Conservation (phyloP, 345 rosid species). For the Iberis pinnata region DNA sequence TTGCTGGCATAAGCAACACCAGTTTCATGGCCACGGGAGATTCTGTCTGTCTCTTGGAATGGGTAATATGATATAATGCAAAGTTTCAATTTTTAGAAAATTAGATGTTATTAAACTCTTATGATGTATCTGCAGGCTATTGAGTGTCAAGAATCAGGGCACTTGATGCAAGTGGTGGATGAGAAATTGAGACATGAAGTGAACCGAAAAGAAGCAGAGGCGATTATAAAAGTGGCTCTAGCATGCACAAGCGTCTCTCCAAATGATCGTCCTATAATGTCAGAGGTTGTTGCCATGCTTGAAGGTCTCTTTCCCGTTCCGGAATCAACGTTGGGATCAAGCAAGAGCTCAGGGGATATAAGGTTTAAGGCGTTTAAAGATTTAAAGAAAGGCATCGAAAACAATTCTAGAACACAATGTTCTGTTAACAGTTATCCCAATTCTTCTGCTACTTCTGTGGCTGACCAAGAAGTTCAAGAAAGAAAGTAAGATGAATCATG, state of each 20-base stretch:
- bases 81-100: too few species aligned
- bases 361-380: constrained; percentile 47
- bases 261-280: constrained; percentile 47
- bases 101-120: not conserved
- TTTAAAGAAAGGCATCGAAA: constrained; percentile 25
- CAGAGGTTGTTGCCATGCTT: constrained; percentile 49
- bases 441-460: constrained; percentile 22
- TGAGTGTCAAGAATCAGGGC: constrained; percentile 34
- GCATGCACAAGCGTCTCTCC: constrained; percentile 46
- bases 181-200: constrained; percentile 35
- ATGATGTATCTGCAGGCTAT: constrained; percentile 32
- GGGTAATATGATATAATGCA: constrained; percentile 18
- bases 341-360: constrained; percentile 31
- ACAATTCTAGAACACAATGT: constrained; percentile 28
- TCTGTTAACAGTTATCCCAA: constrained; percentile 23
- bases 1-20: constrained; percentile 77
- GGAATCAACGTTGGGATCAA: constrained; percentile 29
- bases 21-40: constrained; percentile 78
- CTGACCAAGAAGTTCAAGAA: constrained; percentile 4
- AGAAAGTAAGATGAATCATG: not conserved
- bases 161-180: constrained; percentile 40
- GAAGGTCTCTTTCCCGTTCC: constrained; percentile 41
- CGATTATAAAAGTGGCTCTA: constrained; percentile 42
- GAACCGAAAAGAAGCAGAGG: constrained; percentile 34
- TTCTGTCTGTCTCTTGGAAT: constrained; percentile 73